phyloP scores from a whole-genome alignment of 371 early-diverging fungal genomes.

The Amoeboradix gromovi region DNA sequence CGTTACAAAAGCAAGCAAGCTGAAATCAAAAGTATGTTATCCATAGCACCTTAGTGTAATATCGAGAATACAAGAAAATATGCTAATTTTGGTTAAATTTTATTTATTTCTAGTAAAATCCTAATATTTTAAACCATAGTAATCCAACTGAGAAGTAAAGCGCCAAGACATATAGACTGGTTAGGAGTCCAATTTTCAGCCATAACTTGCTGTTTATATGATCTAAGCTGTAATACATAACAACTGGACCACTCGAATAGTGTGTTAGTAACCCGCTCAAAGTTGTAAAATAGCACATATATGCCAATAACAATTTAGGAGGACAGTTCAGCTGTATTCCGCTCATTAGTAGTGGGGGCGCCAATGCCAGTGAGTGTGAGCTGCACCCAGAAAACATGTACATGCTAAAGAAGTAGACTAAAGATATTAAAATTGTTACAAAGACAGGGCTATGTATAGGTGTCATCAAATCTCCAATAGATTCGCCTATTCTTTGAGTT shows the following conservation, averaged over 20 bases:
- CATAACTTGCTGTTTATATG: conserved; percentile 23
- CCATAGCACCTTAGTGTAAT: too few species aligned
- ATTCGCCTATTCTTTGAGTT: background rate
- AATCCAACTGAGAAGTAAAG: conserved; percentile 31
- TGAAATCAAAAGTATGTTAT: too few species aligned
- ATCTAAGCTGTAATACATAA: conserved; percentile 23
- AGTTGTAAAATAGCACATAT: conserved; percentile 32
- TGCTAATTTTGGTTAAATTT: too few species aligned
- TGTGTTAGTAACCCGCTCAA: conserved; percentile 27
- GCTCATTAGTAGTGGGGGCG: conserved; percentile 38
- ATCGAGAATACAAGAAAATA: too few species aligned
- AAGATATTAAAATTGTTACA: conserved; percentile 15
- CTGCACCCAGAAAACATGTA: conserved; percentile 35
- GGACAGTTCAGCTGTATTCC: conserved; percentile 27
- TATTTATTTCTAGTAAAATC: conserved; percentile 28
- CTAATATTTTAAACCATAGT: conserved; percentile 35
- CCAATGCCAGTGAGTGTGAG: conserved; percentile 25
- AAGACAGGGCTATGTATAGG: conserved; percentile 7
- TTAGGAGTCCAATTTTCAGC: conserved; percentile 23
- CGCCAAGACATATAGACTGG: conserved; percentile 18
- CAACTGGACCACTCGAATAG: conserved; percentile 20
- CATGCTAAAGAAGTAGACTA: conserved; percentile 32
- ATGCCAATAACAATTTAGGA: conserved; percentile 20
- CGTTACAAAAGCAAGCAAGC: too few species aligned
- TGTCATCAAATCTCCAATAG: conserved; percentile 3